Conservation (phyloP, 179 eudicot genomes). For the Heliamphora pulchella region DNA sequence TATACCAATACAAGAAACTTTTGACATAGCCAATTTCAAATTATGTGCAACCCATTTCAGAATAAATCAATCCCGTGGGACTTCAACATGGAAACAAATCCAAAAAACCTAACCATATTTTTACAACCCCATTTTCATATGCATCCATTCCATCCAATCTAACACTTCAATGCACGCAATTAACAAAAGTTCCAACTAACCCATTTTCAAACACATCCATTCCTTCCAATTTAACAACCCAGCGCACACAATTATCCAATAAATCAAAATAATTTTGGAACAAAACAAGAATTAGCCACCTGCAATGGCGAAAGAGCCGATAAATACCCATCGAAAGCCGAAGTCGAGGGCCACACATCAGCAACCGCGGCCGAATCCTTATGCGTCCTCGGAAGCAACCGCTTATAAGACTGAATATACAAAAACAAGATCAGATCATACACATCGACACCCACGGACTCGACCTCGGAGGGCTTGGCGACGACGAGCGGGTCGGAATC, state of each 20-base stretch:
- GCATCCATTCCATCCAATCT: background rate
- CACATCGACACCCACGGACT: slow-evolving; percentile 46
- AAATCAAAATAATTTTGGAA: no score
- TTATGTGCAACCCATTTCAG: background rate
- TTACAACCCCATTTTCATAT: background rate
- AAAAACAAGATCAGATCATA: slow-evolving; percentile 68
- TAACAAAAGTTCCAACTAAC: background rate
- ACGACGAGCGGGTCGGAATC: slow-evolving; percentile 54
- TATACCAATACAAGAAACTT: no score
- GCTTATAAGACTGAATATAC: slow-evolving; percentile 77
- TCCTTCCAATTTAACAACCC: background rate
- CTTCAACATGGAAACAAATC: background rate
- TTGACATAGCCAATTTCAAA: background rate
- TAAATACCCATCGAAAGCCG: slow-evolving; percentile 80
- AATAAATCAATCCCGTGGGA: background rate
- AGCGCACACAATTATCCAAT: background rate
- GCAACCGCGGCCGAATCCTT: slow-evolving; percentile 85
- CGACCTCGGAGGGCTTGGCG: slow-evolving; percentile 43
- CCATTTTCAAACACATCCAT: background rate
- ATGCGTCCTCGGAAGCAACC: slow-evolving; percentile 72
- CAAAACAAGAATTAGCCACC: slow-evolving; percentile 26
- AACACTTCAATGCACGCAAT: background rate
- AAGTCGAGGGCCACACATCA: slow-evolving; percentile 93
- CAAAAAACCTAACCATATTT: background rate
- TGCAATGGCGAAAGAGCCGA: slow-evolving; percentile 89